Base-by-base conservation (phyloP, 352 stramenopile genomes). In the Thalassiosira livingstoniorum region DNA sequence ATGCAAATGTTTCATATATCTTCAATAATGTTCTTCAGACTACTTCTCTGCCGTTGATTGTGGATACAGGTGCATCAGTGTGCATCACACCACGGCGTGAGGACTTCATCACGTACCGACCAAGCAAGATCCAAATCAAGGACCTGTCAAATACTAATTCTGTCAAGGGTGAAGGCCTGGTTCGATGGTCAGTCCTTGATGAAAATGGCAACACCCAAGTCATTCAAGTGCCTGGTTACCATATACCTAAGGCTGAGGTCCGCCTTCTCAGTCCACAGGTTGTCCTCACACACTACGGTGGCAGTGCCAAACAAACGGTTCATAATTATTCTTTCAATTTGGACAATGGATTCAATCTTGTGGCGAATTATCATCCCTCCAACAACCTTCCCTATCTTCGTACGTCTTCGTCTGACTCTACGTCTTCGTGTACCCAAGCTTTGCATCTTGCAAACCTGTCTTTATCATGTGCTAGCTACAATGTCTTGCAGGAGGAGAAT, bases 101-200 rank as follows among this genome's bases (percentile, higher is more conserved):
- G 47, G 47, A 58, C 47, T 58, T 58, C 27, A n/a, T 58, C 11
- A 27, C 11, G 21, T 58, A 58, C 27, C 4, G 47, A 4, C 4
- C 5, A 15, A 58, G 47, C 47, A 58, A 58, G 21, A 23, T 23
- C 11, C 21, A 58, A 58, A 58, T 58, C 47, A 58, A 58, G n/a
- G 47, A 15, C 21, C n/a, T 58, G 27, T 58, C 47, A 11, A 58
- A 58, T 58, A 58, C 47, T n/a, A 58, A 58, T 23, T 4, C 27
- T 11, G 47, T 58, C 4, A 4, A 15, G 4, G 47, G 47, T 58
- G 47, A 58, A 58, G 47, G 47, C 27, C 21, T 58, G 21, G 11
- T 58, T 25, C 47, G 4, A 25, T 58, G 47, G 47, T 5, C 11
- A 5, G 21, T 58, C 11, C 4, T 58, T 58, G 47, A 27, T 27